Conservation (phyloP, 75 land plant genomes). For the Picea glauca region DNA sequence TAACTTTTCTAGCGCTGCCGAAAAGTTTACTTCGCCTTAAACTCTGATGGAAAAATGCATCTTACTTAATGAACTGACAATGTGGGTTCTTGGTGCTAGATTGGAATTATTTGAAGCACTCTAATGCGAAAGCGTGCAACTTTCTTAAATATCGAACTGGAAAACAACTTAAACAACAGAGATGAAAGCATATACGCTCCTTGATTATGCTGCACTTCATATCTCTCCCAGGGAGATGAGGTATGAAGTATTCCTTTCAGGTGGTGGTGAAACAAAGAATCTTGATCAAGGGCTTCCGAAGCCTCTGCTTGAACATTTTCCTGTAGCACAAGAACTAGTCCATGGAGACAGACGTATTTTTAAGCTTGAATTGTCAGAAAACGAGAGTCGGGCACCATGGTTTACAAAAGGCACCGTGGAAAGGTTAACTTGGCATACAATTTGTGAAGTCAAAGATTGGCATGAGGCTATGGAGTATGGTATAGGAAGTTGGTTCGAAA, state of each 20-base stretch:
- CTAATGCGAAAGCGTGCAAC: too few species aligned
- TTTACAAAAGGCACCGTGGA: constrained; percentile 31
- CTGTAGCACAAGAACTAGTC: constrained; percentile 10
- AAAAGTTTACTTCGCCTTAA: too few species aligned
- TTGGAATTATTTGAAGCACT: too few species aligned
- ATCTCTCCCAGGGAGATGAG: constrained; percentile 46
- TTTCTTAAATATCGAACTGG: too few species aligned
- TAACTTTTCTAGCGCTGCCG: too few species aligned
- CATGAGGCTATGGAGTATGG: too few species aligned
- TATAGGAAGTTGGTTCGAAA: too few species aligned
- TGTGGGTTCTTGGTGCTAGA: too few species aligned
- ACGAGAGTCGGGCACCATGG: constrained; percentile 13
- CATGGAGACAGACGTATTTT: constrained; percentile 5
- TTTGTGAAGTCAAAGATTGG: too few species aligned
- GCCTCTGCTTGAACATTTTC: constrained; percentile 20
- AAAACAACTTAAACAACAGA: not conserved
- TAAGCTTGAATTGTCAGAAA: constrained; percentile 13
- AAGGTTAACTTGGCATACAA: too few species aligned
- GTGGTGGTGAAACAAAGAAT: constrained; percentile 17
- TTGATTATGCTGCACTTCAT: constrained; percentile 54
- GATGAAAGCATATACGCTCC: constrained; percentile 32
- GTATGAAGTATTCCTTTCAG: constrained; percentile 22
- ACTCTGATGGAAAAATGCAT: too few species aligned
- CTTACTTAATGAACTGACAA: too few species aligned
- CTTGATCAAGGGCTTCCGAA: constrained; percentile 16